Conservation (phyloP, 169 alveolate species). For the Plasmodium blacklocki region DNA sequence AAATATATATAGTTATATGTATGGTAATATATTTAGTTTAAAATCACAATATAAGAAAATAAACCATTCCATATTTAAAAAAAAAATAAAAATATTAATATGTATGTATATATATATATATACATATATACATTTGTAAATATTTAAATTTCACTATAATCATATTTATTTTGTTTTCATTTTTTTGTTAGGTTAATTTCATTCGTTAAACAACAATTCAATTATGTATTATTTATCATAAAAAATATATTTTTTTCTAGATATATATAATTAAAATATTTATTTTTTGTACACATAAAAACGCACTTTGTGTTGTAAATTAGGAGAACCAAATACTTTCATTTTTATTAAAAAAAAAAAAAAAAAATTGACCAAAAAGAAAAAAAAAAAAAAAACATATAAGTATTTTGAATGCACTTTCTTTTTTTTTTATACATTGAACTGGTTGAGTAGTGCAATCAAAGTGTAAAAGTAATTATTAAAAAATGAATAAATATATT, state of each 20-base stretch:
- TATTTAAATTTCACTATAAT: background rate
- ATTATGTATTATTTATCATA: too few relatives aligned
- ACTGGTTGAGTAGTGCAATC: background rate
- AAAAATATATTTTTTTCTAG: background rate
- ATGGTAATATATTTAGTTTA: too few relatives aligned
- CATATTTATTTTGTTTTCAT: background rate
- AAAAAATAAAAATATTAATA: too few relatives aligned
- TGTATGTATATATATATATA: too few relatives aligned
- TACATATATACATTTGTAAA: too few relatives aligned
- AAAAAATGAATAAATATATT: background rate
- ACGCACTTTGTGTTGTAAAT: background rate
- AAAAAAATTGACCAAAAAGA: background rate
- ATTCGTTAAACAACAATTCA: background rate
- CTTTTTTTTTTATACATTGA: background rate
- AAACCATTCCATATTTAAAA: too few relatives aligned
- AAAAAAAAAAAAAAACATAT: background rate
- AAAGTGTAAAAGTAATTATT: conserved; percentile 5
- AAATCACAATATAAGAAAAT: too few relatives aligned
- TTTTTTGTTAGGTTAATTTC: conserved; percentile 6
- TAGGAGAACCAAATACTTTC: background rate
- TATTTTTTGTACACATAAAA: background rate
- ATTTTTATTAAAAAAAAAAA: background rate
- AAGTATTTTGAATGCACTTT: conserved; percentile 9
- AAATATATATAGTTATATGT: too few relatives aligned
- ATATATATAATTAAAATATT: background rate